phyloP scores from a whole-genome alignment of 176 grass and related monocot genomes.

The Puya raimondii region DNA sequence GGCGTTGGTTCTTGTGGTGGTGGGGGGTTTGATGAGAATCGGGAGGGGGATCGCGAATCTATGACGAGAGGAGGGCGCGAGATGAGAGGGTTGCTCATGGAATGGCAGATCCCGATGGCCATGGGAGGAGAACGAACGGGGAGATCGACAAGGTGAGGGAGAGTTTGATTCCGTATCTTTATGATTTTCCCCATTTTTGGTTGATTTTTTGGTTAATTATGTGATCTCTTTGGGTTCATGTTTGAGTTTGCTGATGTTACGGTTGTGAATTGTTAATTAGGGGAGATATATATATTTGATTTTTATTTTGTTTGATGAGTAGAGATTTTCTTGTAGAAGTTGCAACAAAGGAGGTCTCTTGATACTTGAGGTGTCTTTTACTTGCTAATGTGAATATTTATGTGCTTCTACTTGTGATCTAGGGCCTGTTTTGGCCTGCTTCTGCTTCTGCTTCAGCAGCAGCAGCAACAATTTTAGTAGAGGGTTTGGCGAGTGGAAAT shows the following conservation, averaged over 20 bases:
- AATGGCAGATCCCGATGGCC: conserved; percentile 12
- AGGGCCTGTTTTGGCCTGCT: too few species aligned
- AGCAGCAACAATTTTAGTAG: too few species aligned
- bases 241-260: not conserved
- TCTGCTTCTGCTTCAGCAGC: too few species aligned
- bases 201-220: not conserved
- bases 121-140: not conserved
- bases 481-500: too few species aligned
- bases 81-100: conserved; percentile 3
- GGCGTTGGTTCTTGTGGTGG: not conserved
- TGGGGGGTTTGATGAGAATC: conserved; percentile 3
- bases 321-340: not conserved
- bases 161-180: not conserved
- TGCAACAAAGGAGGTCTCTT: not conserved
- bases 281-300: not conserved
- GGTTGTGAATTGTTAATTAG: not conserved
- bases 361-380: not conserved
- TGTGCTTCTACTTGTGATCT: not conserved
- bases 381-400: too few species aligned
- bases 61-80: not conserved
- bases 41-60: not conserved
- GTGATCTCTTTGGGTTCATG: not conserved
- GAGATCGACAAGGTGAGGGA: conserved; percentile 3
- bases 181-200: not conserved
- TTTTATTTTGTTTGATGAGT: too few species aligned